Evolutionary conservation across 176 grass and related monocot species (phyloP), one percentile per base, ranked within the genome.

Genomic region (Avena insularis): DNA sequence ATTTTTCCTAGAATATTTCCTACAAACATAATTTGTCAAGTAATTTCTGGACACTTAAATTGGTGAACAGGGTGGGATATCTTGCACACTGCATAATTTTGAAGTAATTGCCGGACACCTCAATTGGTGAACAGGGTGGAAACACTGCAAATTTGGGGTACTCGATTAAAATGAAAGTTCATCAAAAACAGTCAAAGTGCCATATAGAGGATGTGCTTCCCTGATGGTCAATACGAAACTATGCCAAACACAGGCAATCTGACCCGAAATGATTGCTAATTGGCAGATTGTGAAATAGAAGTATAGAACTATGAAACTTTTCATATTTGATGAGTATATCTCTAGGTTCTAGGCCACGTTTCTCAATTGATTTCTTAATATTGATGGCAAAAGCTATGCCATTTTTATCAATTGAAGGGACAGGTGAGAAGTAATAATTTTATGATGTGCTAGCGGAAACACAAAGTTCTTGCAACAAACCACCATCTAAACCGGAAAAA

Each of bases 361-460:
- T 97, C 54, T 89, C 89, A 63, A 86, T 90, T 51, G 91, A 56
- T 80, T 97, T 97, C 68, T 91, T 93, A 68, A 93, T 65, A 77
- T 97, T 91, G 63, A 90, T 82, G 17, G 94, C 78, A 31, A 94
- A 93, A 9, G 92, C 91, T 83, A 90, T 71, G 50, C 92, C 95
- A 75, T 87, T 94, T 78, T 91, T 97, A 43, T 97, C 95, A 12
- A 94, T 83, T 54, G 89, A 76, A 80, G 89, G 76, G 33, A 97
- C 92, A 85, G 61, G 92, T 97, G 74, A 82, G 64, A 83, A 79
- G 16, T 7, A 68, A 40, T 13, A 54, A 62, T 61, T 45, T 40
- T 51, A 40, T 76, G 16, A 57, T 53, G 33, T 71, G 58, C 89
- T 61, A 75, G 17, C 49, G 25, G 71, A 46, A 56, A 53, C 63